Percentiles rank a stretch among this genome's conserved stretches.
phyloP scores from a whole-genome alignment of 1,139 yeast genomes.

The Nakaseomyces nivariensis region DNA sequence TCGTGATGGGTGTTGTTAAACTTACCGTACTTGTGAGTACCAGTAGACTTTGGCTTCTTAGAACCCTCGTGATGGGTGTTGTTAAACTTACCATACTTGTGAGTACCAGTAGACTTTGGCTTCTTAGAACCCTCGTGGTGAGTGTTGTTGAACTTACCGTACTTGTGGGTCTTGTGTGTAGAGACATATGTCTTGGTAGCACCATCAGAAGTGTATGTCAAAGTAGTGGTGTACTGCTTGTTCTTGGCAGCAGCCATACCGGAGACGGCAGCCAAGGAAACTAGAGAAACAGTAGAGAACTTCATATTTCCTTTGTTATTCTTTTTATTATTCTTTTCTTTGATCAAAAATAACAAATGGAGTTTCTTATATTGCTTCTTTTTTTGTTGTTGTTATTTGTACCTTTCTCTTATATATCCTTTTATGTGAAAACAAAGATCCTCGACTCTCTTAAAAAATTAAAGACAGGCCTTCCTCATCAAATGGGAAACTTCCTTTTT shows the following conservation, averaged over 20 bases:
- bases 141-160: slow-evolving; percentile 40
- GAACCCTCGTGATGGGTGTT: slow-evolving; percentile 33
- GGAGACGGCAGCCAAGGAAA: slow-evolving; percentile 29
- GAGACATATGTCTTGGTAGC: slow-evolving; percentile 23
- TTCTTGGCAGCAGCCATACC: slow-evolving; percentile 22
- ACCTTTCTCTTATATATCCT: too few relatives aligned
- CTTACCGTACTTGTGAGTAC: slow-evolving; percentile 41
- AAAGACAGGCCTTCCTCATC: too few relatives aligned
- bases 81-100: slow-evolving; percentile 42
- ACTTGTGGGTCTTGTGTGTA: slow-evolving; percentile 34
- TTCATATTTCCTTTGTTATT: slow-evolving; percentile 27
- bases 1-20: slow-evolving; percentile 38
- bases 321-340: not conserved
- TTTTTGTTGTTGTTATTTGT: not conserved
- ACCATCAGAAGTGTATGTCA: slow-evolving; percentile 14
- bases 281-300: slow-evolving; percentile 29
- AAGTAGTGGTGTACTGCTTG: slow-evolving; percentile 14
- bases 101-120: slow-evolving; percentile 34
- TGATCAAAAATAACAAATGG: not conserved
- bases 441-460: too few relatives aligned
- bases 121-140: slow-evolving; percentile 25
- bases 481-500: too few relatives aligned
- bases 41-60: slow-evolving; percentile 29
- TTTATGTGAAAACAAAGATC: too few relatives aligned
- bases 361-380: not conserved